phyloP scores from a whole-genome alignment of 164 flowering plant species.

The Magnolia changhungtana region DNA sequence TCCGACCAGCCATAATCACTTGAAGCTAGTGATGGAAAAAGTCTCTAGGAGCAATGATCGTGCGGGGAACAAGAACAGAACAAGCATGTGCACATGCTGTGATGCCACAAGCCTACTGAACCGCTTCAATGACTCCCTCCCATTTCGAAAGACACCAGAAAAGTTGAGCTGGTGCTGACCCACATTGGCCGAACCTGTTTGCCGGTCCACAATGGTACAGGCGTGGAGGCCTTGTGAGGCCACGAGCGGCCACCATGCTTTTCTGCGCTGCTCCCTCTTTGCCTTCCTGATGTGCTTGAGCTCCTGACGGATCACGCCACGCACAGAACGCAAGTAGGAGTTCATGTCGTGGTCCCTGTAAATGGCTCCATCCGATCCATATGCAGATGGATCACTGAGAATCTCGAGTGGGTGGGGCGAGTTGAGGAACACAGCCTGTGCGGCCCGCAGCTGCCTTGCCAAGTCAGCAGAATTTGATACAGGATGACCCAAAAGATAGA shows the following conservation, averaged over 20 bases:
- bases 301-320: conserved; percentile 68
- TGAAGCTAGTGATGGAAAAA: neutral
- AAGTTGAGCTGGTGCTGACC: conserved; percentile 38
- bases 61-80: conserved; percentile 66
- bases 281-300: conserved; percentile 56
- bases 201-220: conserved; percentile 14
- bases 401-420: conserved; percentile 96
- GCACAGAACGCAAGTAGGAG: conserved; percentile 67
- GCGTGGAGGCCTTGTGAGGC: conserved; percentile 21
- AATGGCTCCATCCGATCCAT: conserved; percentile 85
- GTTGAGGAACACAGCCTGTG: conserved; percentile 62
- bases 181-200: conserved; percentile 11
- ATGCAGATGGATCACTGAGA: conserved; percentile 77
- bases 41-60: conserved; percentile 22
- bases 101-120: conserved; percentile 70
- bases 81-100: conserved; percentile 61
- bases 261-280: conserved; percentile 53
- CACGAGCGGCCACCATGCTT: conserved; percentile 73
- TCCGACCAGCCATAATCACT: neutral
- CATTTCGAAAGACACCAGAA: conserved; percentile 42
- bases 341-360: conserved; percentile 89
- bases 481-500: conserved; percentile 33
- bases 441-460: conserved; percentile 54
- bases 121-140: conserved; percentile 60
- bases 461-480: conserved; percentile 11